Evolutionary conservation across 345 rosid genomes (phyloP).

Genomic region (Firmiana major): DNA sequence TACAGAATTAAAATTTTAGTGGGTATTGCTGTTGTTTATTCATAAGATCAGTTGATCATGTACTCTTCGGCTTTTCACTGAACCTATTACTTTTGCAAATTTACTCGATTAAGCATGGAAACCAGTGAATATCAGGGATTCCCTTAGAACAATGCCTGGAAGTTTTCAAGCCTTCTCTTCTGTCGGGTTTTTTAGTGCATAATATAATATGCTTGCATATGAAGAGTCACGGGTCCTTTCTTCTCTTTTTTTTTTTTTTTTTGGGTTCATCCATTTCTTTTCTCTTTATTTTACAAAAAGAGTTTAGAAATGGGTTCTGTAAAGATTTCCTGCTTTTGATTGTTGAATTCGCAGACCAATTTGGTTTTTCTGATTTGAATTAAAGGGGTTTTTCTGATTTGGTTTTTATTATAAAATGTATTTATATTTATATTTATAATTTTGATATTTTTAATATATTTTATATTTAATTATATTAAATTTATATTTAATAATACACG

Average conservation of each 20-base stretch:
- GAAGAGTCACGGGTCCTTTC: no score
- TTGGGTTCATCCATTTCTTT: no score
- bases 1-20: constrained; percentile 4
- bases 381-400: no score
- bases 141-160: neutral
- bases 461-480: no score
- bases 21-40: neutral
- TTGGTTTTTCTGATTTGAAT: neutral
- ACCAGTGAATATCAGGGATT: neutral
- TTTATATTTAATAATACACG: no score
- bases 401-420: no score
- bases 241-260: neutral
- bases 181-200: neutral
- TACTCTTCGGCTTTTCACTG: constrained; percentile 2
- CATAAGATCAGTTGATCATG: neutral
- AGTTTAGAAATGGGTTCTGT: no score
- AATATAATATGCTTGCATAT: neutral
- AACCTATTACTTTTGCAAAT: neutral
- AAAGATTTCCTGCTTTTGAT: neutral
- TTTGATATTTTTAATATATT: no score
- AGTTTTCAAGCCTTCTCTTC: neutral
- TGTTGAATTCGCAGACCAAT: neutral
- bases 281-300: neutral
- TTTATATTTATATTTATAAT: no score
- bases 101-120: constrained; percentile 12